phyloP scores from a whole-genome alignment of 129 eudicot species.

The Silybum marianum region DNA sequence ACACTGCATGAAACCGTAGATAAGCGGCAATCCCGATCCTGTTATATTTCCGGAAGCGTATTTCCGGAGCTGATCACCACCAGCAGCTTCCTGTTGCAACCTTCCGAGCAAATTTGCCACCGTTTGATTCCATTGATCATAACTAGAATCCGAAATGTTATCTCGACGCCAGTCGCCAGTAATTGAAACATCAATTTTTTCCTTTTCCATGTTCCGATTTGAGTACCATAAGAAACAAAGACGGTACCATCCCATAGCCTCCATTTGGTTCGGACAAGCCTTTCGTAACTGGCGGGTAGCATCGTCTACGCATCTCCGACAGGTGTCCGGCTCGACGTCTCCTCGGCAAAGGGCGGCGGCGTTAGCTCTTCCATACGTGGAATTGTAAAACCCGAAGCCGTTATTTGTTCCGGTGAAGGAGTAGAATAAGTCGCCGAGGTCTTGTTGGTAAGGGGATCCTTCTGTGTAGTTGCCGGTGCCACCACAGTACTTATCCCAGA shows the following conservation, averaged over 20 bases:
- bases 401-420: conserved; percentile 23
- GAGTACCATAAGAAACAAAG: conserved; percentile 43
- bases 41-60: conserved; percentile 33
- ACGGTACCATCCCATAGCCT: conserved; percentile 34
- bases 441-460: conserved; percentile 9
- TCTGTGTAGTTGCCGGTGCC: conserved; percentile 2
- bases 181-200: not conserved
- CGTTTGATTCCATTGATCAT: conserved; percentile 16
- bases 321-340: conserved; percentile 31
- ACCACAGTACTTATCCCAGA: not conserved
- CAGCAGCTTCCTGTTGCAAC: conserved; percentile 23
- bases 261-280: conserved; percentile 31
- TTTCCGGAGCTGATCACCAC: conserved; percentile 33
- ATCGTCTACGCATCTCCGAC: conserved; percentile 40
- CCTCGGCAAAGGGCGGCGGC: conserved; percentile 41
- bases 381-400: conserved; percentile 29
- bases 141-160: not conserved
- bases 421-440: conserved; percentile 21
- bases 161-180: not conserved
- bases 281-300: conserved; percentile 20
- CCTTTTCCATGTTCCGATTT: not conserved
- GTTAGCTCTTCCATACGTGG: conserved; percentile 26
- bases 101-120: conserved; percentile 20
- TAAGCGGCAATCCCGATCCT: not conserved
- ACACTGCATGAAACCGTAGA: conserved; percentile 59